Evolutionary conservation across 257 asterid genomes (phyloP), one percentile per base, ranked within the genome.

Genomic region (Lavandula angustifolia): DNA sequence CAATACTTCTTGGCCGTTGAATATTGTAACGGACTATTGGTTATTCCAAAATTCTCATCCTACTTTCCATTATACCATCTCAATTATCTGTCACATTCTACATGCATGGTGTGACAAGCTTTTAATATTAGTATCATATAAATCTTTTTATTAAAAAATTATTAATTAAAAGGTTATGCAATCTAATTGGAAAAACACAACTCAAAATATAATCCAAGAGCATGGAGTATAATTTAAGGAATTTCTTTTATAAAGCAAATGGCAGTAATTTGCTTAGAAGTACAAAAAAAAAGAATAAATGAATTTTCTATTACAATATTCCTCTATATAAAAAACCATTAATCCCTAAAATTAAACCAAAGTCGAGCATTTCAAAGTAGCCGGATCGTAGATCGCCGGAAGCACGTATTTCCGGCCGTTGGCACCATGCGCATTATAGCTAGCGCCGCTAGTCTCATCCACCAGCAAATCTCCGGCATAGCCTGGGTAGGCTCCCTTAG

Each of bases 401-500:
- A 86, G 69, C 73, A 89, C 33, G 59, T 81, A 89, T n/a, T 84
- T 89, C 69, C 92, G 77, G 2, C 82, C 86, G 11, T 77, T 73
- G 1, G 74, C 65, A 64, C 95, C 96, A 37, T 67, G 76, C 41
- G 96, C 91, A 78, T 89, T 89, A 54, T 81, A 89, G 75, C 96
- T 89, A 4, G 88, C 96, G 11, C 95, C 96, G 0, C 72, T 86
- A 0, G 83, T 78, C 0, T 57, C 38, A 42, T 89, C 96, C 61
- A 81, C 85, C 74, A 82, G 64, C 73, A 88, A 18, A 40, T 86
- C 66, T 3, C 96, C 96, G 0, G 96, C 84, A 10, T 86, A 88
- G 0, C 95, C 96, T 0, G 96, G 95, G 55, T 88, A 88, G 0
- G 96, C 95, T 3, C 95, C 95, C 8, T 84, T 86, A 0, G 77